These are phyloP conservation scores for Beauveria sp. DNA, from an alignment of 2,329 filamentous ascomycete genomes.

Conservation along the genomic window DNA sequence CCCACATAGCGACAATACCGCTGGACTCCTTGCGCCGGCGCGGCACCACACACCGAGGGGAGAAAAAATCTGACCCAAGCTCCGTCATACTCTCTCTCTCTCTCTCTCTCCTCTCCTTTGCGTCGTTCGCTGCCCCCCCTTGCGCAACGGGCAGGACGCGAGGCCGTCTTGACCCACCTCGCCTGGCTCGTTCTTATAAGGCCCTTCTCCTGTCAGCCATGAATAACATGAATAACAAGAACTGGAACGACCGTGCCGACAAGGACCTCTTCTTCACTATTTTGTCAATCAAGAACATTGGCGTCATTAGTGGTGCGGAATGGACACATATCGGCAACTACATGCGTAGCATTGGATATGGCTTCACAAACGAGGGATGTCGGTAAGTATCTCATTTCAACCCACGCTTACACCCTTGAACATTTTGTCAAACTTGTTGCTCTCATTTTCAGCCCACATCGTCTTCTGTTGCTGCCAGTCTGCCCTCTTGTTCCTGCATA, in stretches of 20 bases:
- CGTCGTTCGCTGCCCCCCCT: not conserved
- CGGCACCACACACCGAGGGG: not conserved
- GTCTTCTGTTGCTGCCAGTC: not conserved
- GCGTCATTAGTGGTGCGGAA: conserved; percentile 54
- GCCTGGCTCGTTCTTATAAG: not conserved
- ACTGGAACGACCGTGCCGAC: conserved; percentile 54
- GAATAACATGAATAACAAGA: conserved; percentile 53
- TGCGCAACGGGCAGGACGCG: not conserved
- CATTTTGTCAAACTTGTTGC: not conserved
- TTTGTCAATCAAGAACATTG: conserved; percentile 54
- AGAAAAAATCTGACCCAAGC: too few relatives aligned
- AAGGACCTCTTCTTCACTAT: conserved; percentile 58
- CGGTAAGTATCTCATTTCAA: conserved; percentile 33
- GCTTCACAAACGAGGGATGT: conserved; percentile 58
- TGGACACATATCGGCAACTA: conserved; percentile 55
- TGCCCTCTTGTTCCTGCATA: not conserved
- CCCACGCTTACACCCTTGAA: not conserved
- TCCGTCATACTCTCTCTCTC: too few relatives aligned
- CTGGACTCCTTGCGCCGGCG: not conserved
- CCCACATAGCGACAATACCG: not conserved
- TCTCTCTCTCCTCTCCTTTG: not conserved
- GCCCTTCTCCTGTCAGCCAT: conserved; percentile 18
- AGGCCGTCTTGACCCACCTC: conserved; percentile 7
- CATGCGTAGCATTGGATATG: conserved; percentile 52
- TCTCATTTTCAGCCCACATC: not conserved